These are phyloP conservation scores for Paecilomyces fulvus DNA, from an alignment of 2,329 filamentous ascomycete genomes.

Conservation along the genomic window DNA sequence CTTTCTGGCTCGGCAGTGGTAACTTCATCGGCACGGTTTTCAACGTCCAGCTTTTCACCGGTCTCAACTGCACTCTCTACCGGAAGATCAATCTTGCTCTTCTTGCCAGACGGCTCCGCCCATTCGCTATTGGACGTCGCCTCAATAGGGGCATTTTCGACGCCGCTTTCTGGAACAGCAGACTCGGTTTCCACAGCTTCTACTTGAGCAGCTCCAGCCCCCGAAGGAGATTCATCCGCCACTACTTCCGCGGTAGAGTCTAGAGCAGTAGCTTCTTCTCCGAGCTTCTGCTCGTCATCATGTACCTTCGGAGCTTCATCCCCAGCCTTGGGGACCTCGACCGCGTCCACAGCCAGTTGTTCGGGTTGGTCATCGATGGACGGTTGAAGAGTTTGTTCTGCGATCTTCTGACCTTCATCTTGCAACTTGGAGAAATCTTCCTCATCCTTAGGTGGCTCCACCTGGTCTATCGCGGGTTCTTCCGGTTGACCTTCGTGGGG, in stretches of 20 bases:
- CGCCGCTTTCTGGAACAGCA: not conserved
- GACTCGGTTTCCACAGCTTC: not conserved
- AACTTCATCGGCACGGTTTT: not conserved
- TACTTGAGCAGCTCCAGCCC: not conserved
- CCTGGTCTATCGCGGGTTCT: not conserved
- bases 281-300: not conserved
- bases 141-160: not conserved
- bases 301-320: not conserved
- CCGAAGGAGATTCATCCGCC: not conserved
- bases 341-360: not conserved
- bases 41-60: not conserved
- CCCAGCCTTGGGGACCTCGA: not conserved
- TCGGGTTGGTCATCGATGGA: not conserved
- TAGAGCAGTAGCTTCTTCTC: not conserved
- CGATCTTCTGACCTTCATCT: not conserved
- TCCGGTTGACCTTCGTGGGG: not conserved
- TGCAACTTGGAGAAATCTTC: not conserved
- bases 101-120: conserved; percentile 11
- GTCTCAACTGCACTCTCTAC: not conserved
- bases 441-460: not conserved
- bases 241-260: not conserved
- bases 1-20: not conserved
- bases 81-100: conserved; percentile 17
- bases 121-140: not conserved
- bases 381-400: not conserved